A percentile compares a stretch with the other conserved stretches of the same genome.
Evolutionary conservation across 345 rosid genomes (phyloP).

Genomic region (Crucihimalaya himalaica): DNA sequence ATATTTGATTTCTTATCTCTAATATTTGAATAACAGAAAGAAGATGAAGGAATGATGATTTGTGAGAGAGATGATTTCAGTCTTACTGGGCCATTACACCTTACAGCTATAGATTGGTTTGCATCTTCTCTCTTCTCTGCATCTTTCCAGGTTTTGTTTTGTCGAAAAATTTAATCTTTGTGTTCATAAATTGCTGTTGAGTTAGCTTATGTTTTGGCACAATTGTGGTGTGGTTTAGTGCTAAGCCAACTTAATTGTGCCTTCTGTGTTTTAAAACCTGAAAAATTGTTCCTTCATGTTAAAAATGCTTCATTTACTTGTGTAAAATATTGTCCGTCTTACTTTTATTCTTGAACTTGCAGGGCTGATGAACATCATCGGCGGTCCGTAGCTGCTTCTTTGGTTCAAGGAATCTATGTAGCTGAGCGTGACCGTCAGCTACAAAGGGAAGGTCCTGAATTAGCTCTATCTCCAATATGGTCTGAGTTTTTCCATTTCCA

Average conservation of each 20-base stretch:
- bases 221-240: background rate
- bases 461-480: conserved; percentile 77
- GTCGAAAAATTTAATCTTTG: background rate
- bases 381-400: conserved; percentile 73
- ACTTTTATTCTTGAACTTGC: conserved; percentile 7
- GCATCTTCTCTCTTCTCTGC: conserved; percentile 1
- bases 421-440: conserved; percentile 88
- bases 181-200: background rate
- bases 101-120: conserved; percentile 69
- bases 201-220: background rate
- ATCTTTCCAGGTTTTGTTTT: background rate
- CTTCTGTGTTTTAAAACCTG: background rate
- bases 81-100: conserved; percentile 69
- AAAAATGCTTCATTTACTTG: background rate
- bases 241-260: background rate
- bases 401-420: conserved; percentile 80
- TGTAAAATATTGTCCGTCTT: background rate
- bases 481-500: conserved; percentile 77
- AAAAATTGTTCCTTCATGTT: background rate
- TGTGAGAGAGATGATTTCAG: conserved; percentile 70
- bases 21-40: background rate
- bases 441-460: conserved; percentile 54
- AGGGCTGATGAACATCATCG: conserved; percentile 73
- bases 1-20: background rate
- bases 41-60: conserved; percentile 43